Percentiles rank a stretch among this genome's conserved stretches.
These are phyloP conservation scores for Thalassiosira livingstoniorum DNA, from an alignment of 352 stramenopile genomes.

Conservation along the genomic window DNA sequence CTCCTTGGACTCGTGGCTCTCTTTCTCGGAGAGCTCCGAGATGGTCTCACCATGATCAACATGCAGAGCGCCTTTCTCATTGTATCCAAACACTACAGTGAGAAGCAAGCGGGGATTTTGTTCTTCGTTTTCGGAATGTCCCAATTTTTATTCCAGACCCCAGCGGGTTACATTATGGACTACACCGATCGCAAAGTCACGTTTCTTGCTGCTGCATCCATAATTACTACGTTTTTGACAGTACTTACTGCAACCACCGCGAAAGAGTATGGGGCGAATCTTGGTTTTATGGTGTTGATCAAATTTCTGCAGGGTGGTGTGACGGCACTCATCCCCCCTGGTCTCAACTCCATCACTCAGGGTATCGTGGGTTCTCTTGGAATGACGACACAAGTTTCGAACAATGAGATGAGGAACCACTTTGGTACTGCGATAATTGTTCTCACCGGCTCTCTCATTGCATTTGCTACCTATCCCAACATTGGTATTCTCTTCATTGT, in stretches of 20 bases:
- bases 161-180: slow-evolving; percentile 84
- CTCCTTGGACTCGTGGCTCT: slow-evolving; percentile 68
- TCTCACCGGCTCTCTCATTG: slow-evolving; percentile 69
- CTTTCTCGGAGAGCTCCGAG: slow-evolving; percentile 84
- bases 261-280: slow-evolving; percentile 69
- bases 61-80: slow-evolving; percentile 86
- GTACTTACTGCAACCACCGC: slow-evolving; percentile 77
- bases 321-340: slow-evolving; percentile 83
- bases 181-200: slow-evolving; percentile 80
- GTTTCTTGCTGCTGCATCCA: slow-evolving; percentile 65
- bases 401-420: slow-evolving; percentile 87
- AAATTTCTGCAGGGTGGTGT: slow-evolving; percentile 82
- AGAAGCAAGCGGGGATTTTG: slow-evolving; percentile 83
- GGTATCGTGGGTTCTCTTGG: slow-evolving; percentile 80
- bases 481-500: slow-evolving; percentile 82
- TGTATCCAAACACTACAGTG: slow-evolving; percentile 75
- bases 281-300: slow-evolving; percentile 79
- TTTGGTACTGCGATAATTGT: slow-evolving; percentile 85
- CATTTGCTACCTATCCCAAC: slow-evolving; percentile 77
- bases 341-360: slow-evolving; percentile 84
- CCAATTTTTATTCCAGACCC: slow-evolving; percentile 84
- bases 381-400: slow-evolving; percentile 80
- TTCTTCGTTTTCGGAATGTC: slow-evolving; percentile 86
- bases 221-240: slow-evolving; percentile 72
- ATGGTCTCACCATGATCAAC: slow-evolving; percentile 84